Percentiles rank a stretch among this genome's conserved stretches.
Evolutionary conservation across 148 eudicot genomes (phyloP).

Genomic region (Polygonum maritimum): DNA sequence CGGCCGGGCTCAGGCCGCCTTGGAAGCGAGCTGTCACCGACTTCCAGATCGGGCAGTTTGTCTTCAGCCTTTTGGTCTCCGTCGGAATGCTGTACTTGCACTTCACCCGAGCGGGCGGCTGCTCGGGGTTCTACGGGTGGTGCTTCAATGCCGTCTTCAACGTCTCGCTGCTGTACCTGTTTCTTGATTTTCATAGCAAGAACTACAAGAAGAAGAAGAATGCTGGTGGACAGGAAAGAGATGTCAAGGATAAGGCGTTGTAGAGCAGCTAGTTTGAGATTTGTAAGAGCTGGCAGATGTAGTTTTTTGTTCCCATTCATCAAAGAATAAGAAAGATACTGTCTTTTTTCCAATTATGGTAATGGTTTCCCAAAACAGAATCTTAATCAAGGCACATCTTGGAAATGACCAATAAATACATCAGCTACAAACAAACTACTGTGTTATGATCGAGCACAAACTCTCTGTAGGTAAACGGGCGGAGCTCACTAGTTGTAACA

Average conservation of each 20-base stretch:
- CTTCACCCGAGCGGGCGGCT: conserved; percentile 28
- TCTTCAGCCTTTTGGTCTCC: conserved; percentile 66
- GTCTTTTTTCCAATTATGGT: too few species aligned
- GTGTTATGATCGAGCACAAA: neutral
- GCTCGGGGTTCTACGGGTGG: conserved; percentile 75
- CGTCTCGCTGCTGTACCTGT: conserved; percentile 72
- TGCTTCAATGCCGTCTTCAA: conserved; percentile 75
- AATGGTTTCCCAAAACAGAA: too few species aligned
- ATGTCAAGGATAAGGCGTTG: conserved; percentile 8
- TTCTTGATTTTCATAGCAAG: conserved; percentile 62
- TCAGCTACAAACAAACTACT: neutral
- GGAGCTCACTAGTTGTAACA: neutral
- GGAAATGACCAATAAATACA: neutral
- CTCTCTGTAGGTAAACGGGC: neutral
- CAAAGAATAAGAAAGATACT: too few species aligned
- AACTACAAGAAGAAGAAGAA: conserved; percentile 44
- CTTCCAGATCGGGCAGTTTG: conserved; percentile 80
- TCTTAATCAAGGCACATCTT: too few species aligned
- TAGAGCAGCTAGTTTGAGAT: neutral
- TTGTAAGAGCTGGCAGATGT: neutral
- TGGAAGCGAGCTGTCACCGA: conserved; percentile 87
- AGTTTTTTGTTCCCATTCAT: neutral
- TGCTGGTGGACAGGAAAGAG: neutral
- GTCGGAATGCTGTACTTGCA: conserved; percentile 58
- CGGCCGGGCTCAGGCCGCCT: conserved; percentile 54